Conservation (phyloP, 1,284 basidiomycete species). For the Puccinia horiana region DNA sequence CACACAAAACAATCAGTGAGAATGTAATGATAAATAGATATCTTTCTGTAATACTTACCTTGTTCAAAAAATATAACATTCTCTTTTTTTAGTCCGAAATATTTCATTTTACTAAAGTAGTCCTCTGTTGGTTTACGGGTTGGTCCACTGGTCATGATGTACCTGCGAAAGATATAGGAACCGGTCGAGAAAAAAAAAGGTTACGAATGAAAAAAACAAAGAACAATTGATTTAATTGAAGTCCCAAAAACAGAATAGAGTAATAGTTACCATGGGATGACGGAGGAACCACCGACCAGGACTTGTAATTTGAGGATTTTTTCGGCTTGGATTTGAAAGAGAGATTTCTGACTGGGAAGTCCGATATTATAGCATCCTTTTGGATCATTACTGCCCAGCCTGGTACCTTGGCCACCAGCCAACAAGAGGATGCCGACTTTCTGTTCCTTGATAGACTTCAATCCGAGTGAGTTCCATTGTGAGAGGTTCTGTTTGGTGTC, state of each 20-base stretch:
- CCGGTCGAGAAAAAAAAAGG: not conserved
- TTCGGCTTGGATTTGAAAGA: slow-evolving; percentile 97
- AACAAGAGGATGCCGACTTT: slow-evolving; percentile 90
- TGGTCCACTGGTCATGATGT: slow-evolving; percentile 98
- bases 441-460: slow-evolving; percentile 76
- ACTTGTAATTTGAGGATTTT: slow-evolving; percentile 80
- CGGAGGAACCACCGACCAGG: slow-evolving; percentile 63
- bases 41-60: slow-evolving; percentile 64
- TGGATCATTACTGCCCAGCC: slow-evolving; percentile 85
- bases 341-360: slow-evolving; percentile 83
- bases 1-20: not conserved
- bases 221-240: not conserved
- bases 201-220: not conserved
- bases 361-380: slow-evolving; percentile 99
- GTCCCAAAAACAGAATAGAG: not conserved
- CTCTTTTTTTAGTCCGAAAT: slow-evolving; percentile 77
- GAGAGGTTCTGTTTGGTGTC: slow-evolving; percentile 13
- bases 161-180: slow-evolving; percentile 67
- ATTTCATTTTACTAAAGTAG: slow-evolving; percentile 76
- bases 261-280: slow-evolving; percentile 27
- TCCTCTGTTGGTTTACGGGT: slow-evolving; percentile 82
- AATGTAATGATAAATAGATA: not conserved
- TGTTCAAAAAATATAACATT: slow-evolving; percentile 96
- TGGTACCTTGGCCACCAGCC: slow-evolving; percentile 96
- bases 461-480: slow-evolving; percentile 73